Percentiles rank a stretch among this genome's conserved stretches.
These are phyloP conservation scores for Leccinum sublutescens DNA, from an alignment of 768 basidiomycete genomes.

Conservation along the genomic window DNA sequence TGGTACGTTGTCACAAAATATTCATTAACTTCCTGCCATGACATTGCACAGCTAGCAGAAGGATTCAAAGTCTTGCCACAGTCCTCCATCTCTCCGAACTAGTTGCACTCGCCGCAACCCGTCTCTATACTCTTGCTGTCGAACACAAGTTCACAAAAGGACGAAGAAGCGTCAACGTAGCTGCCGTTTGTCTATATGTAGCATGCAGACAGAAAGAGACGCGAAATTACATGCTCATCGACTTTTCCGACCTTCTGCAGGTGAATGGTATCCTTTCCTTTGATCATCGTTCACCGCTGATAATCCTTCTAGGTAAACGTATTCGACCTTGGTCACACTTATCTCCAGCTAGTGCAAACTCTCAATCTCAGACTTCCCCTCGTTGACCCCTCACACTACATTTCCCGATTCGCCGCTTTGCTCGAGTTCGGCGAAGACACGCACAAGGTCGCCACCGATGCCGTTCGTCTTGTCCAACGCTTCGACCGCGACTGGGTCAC, in stretches of 20 bases:
- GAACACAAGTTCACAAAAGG: constrained; percentile 95
- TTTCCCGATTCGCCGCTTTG: constrained; percentile 89
- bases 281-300: neutral
- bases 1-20: constrained; percentile 44
- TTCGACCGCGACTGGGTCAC: constrained; percentile 99
- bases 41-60: constrained; percentile 60
- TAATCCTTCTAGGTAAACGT: constrained; percentile 76
- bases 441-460: constrained; percentile 87
- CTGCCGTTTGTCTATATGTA: constrained; percentile 94
- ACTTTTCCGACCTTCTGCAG: constrained; percentile 95
- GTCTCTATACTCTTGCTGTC: constrained; percentile 91
- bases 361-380: constrained; percentile 83
- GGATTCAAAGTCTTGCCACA: constrained; percentile 80
- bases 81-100: constrained; percentile 77
- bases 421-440: constrained; percentile 97
- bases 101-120: constrained; percentile 76
- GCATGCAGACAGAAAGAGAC: constrained; percentile 92
- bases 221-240: constrained; percentile 94
- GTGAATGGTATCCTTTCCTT: constrained; percentile 36
- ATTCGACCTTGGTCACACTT: constrained; percentile 94
- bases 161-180: constrained; percentile 86
- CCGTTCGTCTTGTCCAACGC: constrained; percentile 87
- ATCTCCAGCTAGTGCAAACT: constrained; percentile 88
- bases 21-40: neutral
- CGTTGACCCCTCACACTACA: constrained; percentile 96